phyloP scores from a whole-genome alignment of 2,329 filamentous ascomycete species.

The Xylariaceae sp. region DNA sequence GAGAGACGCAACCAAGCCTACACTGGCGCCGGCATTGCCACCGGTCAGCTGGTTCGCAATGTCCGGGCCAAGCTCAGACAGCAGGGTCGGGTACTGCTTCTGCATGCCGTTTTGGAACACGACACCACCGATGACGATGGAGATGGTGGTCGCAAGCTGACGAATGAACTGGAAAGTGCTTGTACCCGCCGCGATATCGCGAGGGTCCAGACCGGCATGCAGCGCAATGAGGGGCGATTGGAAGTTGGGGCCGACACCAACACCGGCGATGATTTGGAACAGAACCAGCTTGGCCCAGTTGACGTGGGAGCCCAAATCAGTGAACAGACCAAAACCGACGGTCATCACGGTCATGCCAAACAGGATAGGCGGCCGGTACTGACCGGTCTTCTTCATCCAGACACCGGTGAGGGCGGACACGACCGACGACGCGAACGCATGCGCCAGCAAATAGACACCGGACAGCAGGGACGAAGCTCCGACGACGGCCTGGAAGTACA shows the following conservation, averaged over 20 bases:
- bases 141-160: slow-evolving; percentile 62
- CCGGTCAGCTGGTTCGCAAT: slow-evolving; percentile 45
- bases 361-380: slow-evolving; percentile 58
- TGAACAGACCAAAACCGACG: slow-evolving; percentile 60
- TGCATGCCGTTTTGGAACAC: slow-evolving; percentile 73
- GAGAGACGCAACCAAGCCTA: slow-evolving; percentile 44
- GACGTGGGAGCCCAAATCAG: slow-evolving; percentile 53
- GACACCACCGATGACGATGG: slow-evolving; percentile 69
- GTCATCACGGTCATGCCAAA: slow-evolving; percentile 54
- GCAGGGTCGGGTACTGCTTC: slow-evolving; percentile 45
- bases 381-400: slow-evolving; percentile 58
- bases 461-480: slow-evolving; percentile 58
- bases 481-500: slow-evolving; percentile 71
- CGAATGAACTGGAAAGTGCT: slow-evolving; percentile 63
- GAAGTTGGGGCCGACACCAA: slow-evolving; percentile 64
- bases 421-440: slow-evolving; percentile 61
- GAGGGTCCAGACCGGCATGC: slow-evolving; percentile 55
- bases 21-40: slow-evolving; percentile 46
- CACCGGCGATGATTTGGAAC: slow-evolving; percentile 58
- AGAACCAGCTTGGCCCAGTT: slow-evolving; percentile 54
- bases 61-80: slow-evolving; percentile 44
- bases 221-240: slow-evolving; percentile 64
- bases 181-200: slow-evolving; percentile 64
- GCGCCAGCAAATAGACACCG: slow-evolving; percentile 67
- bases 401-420: slow-evolving; percentile 54